Evolutionary conservation across 2,329 filamentous ascomycete genomes (phyloP), one percentile per base, ranked within the genome.

Genomic region (Ilyonectria mors-panacis): DNA sequence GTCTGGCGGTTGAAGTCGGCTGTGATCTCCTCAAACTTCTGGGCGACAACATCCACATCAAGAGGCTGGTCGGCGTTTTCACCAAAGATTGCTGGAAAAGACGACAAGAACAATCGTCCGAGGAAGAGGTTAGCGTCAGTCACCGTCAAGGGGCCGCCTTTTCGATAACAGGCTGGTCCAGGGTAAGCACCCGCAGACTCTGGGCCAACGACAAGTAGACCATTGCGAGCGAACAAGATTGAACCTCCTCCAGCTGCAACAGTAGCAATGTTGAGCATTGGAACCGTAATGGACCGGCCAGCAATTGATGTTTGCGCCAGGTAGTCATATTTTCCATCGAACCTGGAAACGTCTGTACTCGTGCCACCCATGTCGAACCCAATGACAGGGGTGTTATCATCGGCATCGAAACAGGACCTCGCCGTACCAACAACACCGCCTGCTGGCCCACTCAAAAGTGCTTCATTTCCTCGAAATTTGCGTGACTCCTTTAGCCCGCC

Each of bases 391-490:
- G 84, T 91, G 70, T 88, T 88, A 35, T 90, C 91, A n/a, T 86
- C 79, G 0, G 86, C 82, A 67, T 93, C 90, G 78, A 91, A 93
- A 13, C 88, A 91, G 0, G 91, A 92, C 30, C 91, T 82, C 10
- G 91, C 91, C 76, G 92, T 92, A 9, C 91, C 91, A 3, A 93
- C 90, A 0, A 93, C 91, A 55, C 91, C 91, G n/a, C 91, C 91
- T 19, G 91, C 91, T 13, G 91, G 91, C 0, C 91, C 91, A 7
- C 89, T 92, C 0, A 93, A 76, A 47, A 93, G 91, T 0, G 90
- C 91, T 65, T 88, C 85, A 2, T 92, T 81, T 0, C 91, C 91
- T 3, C 88, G 89, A 75, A 93, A 92, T 51, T 81, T 84, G 69
- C 84, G 83, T 0, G 88, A 85, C 69, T 88, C 85, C 5, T 80